A percentile compares a stretch with the other conserved stretches of the same genome.
phyloP scores from a whole-genome alignment of 2,329 filamentous ascomycete species.

The Cladosporium sp. region DNA sequence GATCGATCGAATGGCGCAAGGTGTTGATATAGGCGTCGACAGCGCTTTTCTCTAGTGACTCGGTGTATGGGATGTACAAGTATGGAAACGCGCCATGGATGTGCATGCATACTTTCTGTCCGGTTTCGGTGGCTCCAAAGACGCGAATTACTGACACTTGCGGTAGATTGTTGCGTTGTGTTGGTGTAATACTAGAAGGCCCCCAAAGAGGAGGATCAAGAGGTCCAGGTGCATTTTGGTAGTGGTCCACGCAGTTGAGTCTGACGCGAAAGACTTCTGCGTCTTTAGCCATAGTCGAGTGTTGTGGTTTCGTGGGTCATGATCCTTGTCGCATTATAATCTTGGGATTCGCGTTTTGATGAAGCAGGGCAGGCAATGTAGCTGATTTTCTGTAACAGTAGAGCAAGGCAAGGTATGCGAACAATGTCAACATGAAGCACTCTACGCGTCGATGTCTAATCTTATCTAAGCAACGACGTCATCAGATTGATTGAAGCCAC shows the following conservation, averaged over 20 bases:
- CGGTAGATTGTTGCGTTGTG: slow-evolving; percentile 56
- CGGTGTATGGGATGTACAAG: slow-evolving; percentile 60
- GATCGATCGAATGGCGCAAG: slow-evolving; percentile 83
- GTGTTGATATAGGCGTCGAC: slow-evolving; percentile 71
- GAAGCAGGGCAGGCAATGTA: background rate
- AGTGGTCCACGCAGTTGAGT: slow-evolving; percentile 93
- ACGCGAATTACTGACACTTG: slow-evolving; percentile 82
- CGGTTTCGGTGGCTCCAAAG: slow-evolving; percentile 89
- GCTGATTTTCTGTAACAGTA: too few relatives aligned
- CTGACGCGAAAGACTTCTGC: slow-evolving; percentile 66
- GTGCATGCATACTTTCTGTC: slow-evolving; percentile 93
- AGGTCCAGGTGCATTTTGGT: slow-evolving; percentile 71
- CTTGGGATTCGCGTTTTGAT: too few relatives aligned
- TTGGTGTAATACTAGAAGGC: slow-evolving; percentile 53
- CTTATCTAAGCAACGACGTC: too few relatives aligned
- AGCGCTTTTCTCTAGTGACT: slow-evolving; percentile 33
- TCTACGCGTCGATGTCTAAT: too few relatives aligned
- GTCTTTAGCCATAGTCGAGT: slow-evolving; percentile 27
- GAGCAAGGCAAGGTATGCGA: too few relatives aligned
- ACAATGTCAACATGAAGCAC: too few relatives aligned
- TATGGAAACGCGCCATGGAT: slow-evolving; percentile 95
- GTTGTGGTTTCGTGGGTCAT: slow-evolving; percentile 22
- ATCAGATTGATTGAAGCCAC: too few relatives aligned
- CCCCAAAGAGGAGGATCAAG: slow-evolving; percentile 69
- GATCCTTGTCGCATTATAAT: slow-evolving; percentile 15